Conservation (phyloP, 257 asterid genomes). For the Petrea volubilis region DNA sequence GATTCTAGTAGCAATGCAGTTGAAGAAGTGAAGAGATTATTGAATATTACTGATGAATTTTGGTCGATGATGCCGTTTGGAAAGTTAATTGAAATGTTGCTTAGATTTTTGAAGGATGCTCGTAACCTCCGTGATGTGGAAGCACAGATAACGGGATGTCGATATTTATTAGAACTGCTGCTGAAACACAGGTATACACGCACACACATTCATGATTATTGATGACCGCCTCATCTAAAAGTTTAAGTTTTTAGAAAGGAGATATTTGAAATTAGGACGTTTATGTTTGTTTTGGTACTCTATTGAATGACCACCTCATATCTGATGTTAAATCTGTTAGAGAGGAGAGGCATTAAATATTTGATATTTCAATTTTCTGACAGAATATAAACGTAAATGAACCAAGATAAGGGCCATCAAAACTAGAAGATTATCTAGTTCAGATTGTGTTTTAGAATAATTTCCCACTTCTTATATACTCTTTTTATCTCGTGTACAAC, state of each 20-base stretch:
- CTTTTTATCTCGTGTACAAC: conserved; percentile 24
- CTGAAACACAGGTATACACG: not conserved
- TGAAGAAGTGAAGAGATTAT: not conserved
- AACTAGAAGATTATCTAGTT: not conserved
- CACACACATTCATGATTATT: not conserved
- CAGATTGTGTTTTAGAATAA: not conserved
- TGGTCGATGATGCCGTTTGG: not conserved
- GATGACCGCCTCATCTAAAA: too few relatives aligned
- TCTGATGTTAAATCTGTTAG: too few relatives aligned
- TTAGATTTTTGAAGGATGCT: not conserved
- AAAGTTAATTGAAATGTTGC: not conserved
- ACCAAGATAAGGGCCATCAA: not conserved
- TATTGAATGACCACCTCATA: too few relatives aligned
- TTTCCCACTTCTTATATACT: conserved; percentile 3
- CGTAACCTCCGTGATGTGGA: not conserved
- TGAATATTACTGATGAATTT: not conserved
- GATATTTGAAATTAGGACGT: too few relatives aligned
- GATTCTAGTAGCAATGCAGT: not conserved
- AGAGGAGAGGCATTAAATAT: too few relatives aligned
- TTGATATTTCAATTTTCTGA: too few relatives aligned
- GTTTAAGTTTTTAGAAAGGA: too few relatives aligned
- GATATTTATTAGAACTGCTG: not conserved
- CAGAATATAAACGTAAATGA: not conserved
- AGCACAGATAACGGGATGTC: not conserved
- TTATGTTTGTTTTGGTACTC: too few relatives aligned